A percentile compares a stretch with the other conserved stretches of the same genome.
Evolutionary conservation across 495 filamentous ascomycete species (phyloP).

Genomic region (Lasiosphaeriaceae sp.): DNA sequence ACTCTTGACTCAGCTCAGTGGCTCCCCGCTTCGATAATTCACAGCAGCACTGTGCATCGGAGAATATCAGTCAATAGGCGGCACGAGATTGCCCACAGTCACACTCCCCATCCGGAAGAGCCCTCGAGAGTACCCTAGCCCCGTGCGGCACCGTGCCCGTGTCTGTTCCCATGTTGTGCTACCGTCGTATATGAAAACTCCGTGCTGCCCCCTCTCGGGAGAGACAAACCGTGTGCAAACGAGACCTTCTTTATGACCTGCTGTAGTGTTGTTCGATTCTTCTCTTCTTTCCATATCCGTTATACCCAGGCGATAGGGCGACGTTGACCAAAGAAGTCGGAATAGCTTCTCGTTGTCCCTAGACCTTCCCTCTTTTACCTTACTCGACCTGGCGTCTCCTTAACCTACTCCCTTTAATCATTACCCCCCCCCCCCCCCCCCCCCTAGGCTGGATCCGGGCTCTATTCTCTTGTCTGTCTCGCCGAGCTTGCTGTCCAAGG

Average conservation of each 20-base stretch:
- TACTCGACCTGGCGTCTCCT: constrained; percentile 8
- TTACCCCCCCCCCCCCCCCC: not conserved
- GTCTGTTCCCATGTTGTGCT: not conserved
- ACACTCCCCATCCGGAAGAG: not conserved
- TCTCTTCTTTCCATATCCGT: not conserved
- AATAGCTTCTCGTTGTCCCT: not conserved
- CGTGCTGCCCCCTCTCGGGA: no score
- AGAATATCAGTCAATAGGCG: constrained; percentile 1
- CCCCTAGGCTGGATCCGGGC: constrained; percentile 22
- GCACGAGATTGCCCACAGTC: constrained; percentile 7
- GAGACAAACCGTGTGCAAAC: no score
- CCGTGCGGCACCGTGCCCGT: not conserved
- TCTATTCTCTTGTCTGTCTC: not conserved
- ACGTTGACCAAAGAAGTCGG: not conserved
- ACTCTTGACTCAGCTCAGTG: not conserved
- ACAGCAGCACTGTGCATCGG: not conserved
- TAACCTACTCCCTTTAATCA: not conserved
- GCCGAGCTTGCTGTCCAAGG: not conserved
- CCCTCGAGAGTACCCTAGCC: no score
- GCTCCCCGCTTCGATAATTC: not conserved
- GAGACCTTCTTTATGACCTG: not conserved
- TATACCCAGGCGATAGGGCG: not conserved
- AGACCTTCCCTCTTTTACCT: not conserved
- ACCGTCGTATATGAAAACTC: not conserved
- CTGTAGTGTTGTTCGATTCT: not conserved